Percentiles rank a stretch among this genome's conserved stretches.
phyloP scores from a whole-genome alignment of 73 alveolate genomes.

The Tetrahymena borealis region DNA sequence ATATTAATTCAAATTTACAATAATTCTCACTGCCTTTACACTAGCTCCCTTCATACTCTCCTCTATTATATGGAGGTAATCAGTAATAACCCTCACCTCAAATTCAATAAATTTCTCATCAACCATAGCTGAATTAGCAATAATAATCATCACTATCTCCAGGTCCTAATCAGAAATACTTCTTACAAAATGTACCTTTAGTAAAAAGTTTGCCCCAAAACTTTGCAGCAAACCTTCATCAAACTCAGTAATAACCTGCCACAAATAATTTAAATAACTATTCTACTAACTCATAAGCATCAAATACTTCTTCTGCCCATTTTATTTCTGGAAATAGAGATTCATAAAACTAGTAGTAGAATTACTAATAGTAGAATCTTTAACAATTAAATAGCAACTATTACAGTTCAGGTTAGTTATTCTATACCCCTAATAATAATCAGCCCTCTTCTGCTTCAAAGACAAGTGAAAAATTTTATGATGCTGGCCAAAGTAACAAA shows the following conservation, averaged over 20 bases:
- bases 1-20: background rate
- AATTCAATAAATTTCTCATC: background rate
- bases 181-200: background rate
- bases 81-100: background rate
- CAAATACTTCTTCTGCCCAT: background rate
- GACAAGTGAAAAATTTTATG: background rate
- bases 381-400: background rate
- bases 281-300: background rate
- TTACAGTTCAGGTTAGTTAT: background rate
- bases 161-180: background rate
- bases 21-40: background rate
- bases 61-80: background rate
- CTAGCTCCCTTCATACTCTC: background rate
- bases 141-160: background rate
- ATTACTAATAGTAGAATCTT: background rate
- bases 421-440: background rate
- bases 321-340: background rate
- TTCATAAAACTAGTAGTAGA: background rate
- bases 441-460: background rate
- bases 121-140: background rate
- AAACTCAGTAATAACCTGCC: background rate
- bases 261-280: background rate
- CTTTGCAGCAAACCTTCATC: background rate
- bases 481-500: background rate
- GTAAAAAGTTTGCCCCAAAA: background rate